Percentiles rank a stretch among this genome's conserved stretches.
phyloP scores from a whole-genome alignment of 192 early-diverging fungal genomes.

The Coemansia sp. region DNA sequence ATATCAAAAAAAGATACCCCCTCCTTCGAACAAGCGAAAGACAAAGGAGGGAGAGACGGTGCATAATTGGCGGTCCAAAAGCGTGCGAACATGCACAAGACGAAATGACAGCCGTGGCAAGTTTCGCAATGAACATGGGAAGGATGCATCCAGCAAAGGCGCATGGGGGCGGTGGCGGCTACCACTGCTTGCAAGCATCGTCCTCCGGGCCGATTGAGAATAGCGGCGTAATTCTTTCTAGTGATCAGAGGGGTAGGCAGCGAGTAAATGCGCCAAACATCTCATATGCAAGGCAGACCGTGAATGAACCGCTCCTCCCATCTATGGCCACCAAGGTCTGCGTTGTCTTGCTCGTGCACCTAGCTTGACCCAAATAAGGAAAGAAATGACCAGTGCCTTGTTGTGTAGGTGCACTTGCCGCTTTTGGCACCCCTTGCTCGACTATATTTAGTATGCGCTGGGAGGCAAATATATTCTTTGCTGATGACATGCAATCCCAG shows the following conservation, averaged over 20 bases:
- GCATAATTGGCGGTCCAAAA: neutral
- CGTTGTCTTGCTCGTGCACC: neutral
- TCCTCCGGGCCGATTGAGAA: slow-evolving; percentile 11
- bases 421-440: neutral
- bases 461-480: neutral
- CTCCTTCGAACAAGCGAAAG: neutral
- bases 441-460: slow-evolving; percentile 5
- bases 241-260: neutral
- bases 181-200: neutral
- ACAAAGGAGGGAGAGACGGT: neutral
- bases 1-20: neutral
- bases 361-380: neutral
- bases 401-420: slow-evolving; percentile 3
- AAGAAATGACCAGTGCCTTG: neutral
- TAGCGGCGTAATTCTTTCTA: slow-evolving; percentile 12
- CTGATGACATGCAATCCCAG: neutral
- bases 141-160: slow-evolving; percentile 5
- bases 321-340: slow-evolving; percentile 3
- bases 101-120: slow-evolving; percentile 6
- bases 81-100: slow-evolving; percentile 2
- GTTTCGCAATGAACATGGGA: neutral
- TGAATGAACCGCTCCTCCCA: slow-evolving; percentile 1
- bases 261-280: too few species aligned
- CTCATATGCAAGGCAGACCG: neutral
- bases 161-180: slow-evolving; percentile 2